Conservation (phyloP, 2,329 filamentous ascomycete species). For the Colletotrichum melonis region DNA sequence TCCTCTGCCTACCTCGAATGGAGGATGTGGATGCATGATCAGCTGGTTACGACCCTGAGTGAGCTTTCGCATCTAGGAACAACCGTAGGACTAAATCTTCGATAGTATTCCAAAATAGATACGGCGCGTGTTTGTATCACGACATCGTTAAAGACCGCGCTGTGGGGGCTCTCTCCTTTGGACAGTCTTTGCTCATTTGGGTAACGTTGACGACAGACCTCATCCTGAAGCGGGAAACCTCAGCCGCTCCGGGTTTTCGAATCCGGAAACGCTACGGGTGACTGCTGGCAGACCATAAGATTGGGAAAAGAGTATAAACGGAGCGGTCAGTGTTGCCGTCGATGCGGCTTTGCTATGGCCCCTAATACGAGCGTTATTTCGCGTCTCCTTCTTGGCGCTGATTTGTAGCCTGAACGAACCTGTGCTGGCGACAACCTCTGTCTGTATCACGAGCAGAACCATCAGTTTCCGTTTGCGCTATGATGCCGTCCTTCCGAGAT, state of each 20-base stretch:
- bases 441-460: background rate
- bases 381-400: background rate
- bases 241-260: background rate
- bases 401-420: background rate
- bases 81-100: background rate
- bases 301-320: background rate
- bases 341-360: background rate
- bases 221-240: background rate
- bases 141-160: background rate
- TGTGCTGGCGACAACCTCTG: background rate
- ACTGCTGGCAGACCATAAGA: background rate
- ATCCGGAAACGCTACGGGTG: constrained; percentile 13
- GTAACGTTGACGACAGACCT: background rate
- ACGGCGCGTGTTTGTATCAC: constrained; percentile 1
- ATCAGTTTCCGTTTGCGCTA: background rate
- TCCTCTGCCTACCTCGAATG: background rate
- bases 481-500: constrained; percentile 15
- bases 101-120: background rate
- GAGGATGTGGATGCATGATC: background rate
- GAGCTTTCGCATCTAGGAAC: background rate
- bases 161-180: background rate
- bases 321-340: background rate
- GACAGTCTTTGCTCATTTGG: background rate
- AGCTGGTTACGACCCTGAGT: background rate
- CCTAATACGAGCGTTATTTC: background rate